Evolutionary conservation across 768 basidiomycete species (phyloP), one percentile per base, ranked within the genome.

Genomic region (Pleurotus salmoneostramineus): DNA sequence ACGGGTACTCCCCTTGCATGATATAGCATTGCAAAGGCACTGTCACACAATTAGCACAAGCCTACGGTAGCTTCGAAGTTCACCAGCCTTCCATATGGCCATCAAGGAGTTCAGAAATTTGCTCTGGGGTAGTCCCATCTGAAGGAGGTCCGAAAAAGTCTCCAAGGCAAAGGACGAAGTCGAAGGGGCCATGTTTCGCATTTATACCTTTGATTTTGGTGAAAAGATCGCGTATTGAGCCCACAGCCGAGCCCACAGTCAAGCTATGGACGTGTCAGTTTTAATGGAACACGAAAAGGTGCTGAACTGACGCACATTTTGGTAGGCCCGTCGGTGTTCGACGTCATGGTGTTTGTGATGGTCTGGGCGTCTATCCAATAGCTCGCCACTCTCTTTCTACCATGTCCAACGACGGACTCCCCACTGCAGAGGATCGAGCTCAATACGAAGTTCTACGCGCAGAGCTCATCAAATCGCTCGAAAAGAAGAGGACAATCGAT

Each of bases 131-230:
- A 62, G 63, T 11, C 71, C 70, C 10, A 62, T 68, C 64, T 14
- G 63, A 67, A 31, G 73, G 74, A 1, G 78, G 79, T 4, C 88
- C 88, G 70, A 94, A 93, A 73, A 95, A 94, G 71, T 93, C 89
- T n/a, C 93, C 93, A 5, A 78, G 74, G 63, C 90, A 92, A 52
- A 95, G 78, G 5, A 87, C 81, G 56, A 92, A 80, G 66, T 93
- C 90, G 68, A 98, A 98, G 68, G 91, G 91, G 60, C 95, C 95
- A 71, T 97, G 91, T 73, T 96, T 97, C 56, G 84, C 78, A 74
- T 98, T 86, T 63, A 97, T 92, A 32, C 83, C 73, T 59, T 83
- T 86, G 64, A 98, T 81, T 77, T 94, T 97, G 58, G 82, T 69
- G 65, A 93, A 88, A 32, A 95, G 77, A n/a, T 84, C 80, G 34